A percentile compares a stretch with the other conserved stretches of the same genome.
Evolutionary conservation across 164 flowering plant genomes (phyloP).

Genomic region (Vitis rupestris): DNA sequence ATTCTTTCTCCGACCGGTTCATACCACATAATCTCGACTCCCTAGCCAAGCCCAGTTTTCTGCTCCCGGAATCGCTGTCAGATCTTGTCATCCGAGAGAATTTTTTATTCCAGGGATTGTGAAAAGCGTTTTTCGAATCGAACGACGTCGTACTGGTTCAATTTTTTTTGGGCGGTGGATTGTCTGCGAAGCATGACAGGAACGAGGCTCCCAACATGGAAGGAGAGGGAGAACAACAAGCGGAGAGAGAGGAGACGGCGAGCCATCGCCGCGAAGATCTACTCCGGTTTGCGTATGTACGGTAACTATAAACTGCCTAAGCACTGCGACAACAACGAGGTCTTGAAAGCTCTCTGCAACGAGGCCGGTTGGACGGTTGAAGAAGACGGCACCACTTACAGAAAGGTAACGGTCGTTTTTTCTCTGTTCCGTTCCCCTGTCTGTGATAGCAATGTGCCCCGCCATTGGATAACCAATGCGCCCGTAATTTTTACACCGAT

Average conservation of each 20-base stretch:
- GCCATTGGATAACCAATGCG: too few relatives aligned
- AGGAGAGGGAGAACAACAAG: slow-evolving; percentile 90
- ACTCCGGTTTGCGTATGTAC: slow-evolving; percentile 70
- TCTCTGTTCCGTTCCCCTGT: neutral
- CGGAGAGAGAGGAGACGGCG: slow-evolving; percentile 74
- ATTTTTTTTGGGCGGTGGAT: neutral
- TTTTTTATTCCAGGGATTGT: neutral
- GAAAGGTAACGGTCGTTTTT: slow-evolving; percentile 52
- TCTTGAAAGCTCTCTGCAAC: slow-evolving; percentile 79
- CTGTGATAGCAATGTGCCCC: too few relatives aligned
- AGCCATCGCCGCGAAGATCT: slow-evolving; percentile 94
- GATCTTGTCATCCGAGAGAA: neutral
- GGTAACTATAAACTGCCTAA: slow-evolving; percentile 87
- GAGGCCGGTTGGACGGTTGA: slow-evolving; percentile 96
- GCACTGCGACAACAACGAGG: slow-evolving; percentile 95
- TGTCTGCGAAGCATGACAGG: slow-evolving; percentile 30
- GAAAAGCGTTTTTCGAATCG: neutral
- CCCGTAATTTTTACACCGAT: too few relatives aligned
- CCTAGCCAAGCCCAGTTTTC: too few relatives aligned
- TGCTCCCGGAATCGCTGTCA: too few relatives aligned
- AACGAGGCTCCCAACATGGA: slow-evolving; percentile 85
- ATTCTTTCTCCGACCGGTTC: too few relatives aligned
- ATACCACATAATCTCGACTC: too few relatives aligned
- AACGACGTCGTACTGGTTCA: neutral
- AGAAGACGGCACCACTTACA: slow-evolving; percentile 87